These are phyloP conservation scores for Tolypocladium ovalisporum DNA, from an alignment of 2,329 filamentous ascomycete genomes.

Conservation along the genomic window DNA sequence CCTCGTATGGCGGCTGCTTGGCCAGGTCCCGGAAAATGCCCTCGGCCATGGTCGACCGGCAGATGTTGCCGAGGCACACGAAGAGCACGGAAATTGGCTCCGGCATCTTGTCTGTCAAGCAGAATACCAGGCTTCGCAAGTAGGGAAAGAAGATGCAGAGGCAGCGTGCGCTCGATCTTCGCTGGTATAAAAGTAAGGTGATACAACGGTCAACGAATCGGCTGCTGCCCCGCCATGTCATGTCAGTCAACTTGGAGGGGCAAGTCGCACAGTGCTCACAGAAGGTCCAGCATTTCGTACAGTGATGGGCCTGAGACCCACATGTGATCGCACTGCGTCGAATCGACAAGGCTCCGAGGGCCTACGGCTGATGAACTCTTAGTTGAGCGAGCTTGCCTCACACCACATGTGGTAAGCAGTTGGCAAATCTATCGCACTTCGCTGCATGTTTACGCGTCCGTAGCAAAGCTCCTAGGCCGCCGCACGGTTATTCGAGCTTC, in stretches of 20 bases:
- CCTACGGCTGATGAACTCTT: no score
- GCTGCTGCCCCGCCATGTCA: background rate
- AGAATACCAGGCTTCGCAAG: background rate
- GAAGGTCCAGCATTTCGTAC: background rate
- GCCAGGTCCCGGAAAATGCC: slow-evolving; percentile 73
- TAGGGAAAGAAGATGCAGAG: background rate
- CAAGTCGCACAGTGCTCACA: background rate
- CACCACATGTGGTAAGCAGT: background rate
- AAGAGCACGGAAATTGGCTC: slow-evolving; percentile 66
- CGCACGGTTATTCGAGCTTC: background rate
- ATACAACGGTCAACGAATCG: background rate
- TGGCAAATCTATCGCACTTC: background rate
- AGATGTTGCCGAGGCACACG: slow-evolving; percentile 96
- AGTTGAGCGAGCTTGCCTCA: background rate
- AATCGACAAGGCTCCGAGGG: background rate
- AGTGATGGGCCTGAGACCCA: background rate
- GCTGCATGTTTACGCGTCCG: background rate
- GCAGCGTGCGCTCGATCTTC: background rate
- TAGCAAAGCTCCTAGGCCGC: background rate
- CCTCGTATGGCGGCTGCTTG: slow-evolving; percentile 47
- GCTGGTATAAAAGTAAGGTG: no score
- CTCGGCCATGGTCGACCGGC: slow-evolving; percentile 88
- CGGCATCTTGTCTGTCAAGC: slow-evolving; percentile 17
- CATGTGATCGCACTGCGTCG: background rate
- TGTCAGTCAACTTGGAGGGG: background rate